phyloP scores from a whole-genome alignment of 148 eudicot genomes.

The Rhododendron henanense region DNA sequence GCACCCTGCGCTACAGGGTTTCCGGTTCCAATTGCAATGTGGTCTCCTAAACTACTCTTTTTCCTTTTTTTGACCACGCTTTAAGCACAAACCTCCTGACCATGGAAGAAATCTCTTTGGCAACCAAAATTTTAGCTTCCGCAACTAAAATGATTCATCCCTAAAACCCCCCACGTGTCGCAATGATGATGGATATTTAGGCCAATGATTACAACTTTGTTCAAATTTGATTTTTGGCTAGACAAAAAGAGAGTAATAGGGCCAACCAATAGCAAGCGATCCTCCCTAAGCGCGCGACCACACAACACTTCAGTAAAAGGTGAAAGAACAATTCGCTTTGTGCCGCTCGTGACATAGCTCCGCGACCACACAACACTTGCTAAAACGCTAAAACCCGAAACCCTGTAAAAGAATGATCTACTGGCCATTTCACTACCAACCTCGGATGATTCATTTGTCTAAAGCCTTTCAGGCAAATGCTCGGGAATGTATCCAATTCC shows the following conservation, averaged over 20 bases:
- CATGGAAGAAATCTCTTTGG: not conserved
- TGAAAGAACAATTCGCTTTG: slow-evolving; percentile 19
- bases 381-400: not conserved
- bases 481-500: not conserved
- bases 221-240: not conserved
- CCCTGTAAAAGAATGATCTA: not conserved
- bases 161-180: not conserved
- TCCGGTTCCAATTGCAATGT: not conserved
- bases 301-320: slow-evolving; percentile 4
- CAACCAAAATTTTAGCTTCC: not conserved
- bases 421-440: not conserved
- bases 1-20: too few relatives aligned
- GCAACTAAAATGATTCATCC: not conserved
- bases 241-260: not conserved
- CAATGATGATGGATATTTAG: not conserved
- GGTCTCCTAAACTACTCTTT: not conserved
- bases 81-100: not conserved
- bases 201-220: not conserved
- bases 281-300: not conserved
- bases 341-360: not conserved
- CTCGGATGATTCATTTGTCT: not conserved
- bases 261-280: not conserved
- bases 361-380: not conserved
- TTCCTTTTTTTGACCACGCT: not conserved
- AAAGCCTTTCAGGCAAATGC: not conserved